Base-by-base conservation (phyloP, 495 filamentous ascomycete genomes). In the Podospora australis region DNA sequence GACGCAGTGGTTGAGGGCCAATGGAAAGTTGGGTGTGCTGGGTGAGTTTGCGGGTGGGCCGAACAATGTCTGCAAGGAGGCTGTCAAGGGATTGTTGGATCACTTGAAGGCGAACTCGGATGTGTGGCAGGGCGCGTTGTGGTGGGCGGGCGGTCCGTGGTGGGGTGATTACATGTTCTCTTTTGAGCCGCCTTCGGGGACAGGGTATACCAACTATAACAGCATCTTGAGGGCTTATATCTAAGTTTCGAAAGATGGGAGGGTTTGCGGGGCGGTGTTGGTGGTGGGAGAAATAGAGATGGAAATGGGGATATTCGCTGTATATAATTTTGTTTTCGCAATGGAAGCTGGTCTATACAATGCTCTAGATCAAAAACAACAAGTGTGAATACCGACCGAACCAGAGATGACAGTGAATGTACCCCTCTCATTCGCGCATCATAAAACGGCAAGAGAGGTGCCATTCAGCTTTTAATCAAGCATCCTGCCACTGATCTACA, bases 1-100 rank as follows among this genome's bases (percentile, higher is more conserved):
- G 16, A 90, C 86, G 9, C 61, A 65, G 28, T 90, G 86, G 85
- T 70, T 88, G 44, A 72, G 79, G 57, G 59, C 65, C 24, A 87
- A 88, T 69, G 63, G 66, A 50, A 87, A 87, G 75, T 64, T 72
- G 57, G 85, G 77, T 21, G 61, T 90, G 44, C 59, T 90, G 35
- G 86, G 86, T 29, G 86, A 88, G 68, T 84, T 84, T 47, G 86
- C 83, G 21, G 86, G 79, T 39, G 86, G 83, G 34, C 68, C 75
- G 52, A 89, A 88, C 63, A 52, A 68, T 0, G 70, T 68, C 43
- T 90, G 86, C 60, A 66, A 84, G 68, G 52, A 57, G 10, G 84
- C 85, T 29, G 67, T 89, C 26, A 72, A 73, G 56, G 80, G 76
- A 21, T 75, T 88, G 71, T 69, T 89, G 46, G 63, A 71, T 36